Conservation (phyloP, 306 rosid species). For the Begonia masoniana region DNA sequence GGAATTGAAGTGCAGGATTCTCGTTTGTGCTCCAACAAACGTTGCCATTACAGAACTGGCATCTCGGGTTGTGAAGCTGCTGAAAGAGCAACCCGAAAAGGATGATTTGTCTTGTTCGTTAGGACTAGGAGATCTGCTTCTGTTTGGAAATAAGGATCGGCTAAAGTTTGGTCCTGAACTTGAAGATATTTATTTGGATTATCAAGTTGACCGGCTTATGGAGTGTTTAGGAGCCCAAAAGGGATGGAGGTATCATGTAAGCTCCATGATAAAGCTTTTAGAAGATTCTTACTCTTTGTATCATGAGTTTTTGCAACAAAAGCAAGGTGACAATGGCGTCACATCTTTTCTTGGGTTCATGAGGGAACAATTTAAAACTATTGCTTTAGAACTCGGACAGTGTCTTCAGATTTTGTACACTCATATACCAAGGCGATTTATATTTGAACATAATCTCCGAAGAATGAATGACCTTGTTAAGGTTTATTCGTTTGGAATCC, state of each 20-base stretch:
- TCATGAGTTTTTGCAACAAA: conserved; percentile 34
- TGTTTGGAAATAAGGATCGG: conserved; percentile 59
- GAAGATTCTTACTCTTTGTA: conserved; percentile 50
- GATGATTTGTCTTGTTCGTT: conserved; percentile 16
- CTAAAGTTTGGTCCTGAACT: conserved; percentile 43
- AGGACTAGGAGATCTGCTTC: conserved; percentile 32
- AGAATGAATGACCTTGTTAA: conserved; percentile 19
- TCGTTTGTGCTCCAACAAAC: conserved; percentile 72
- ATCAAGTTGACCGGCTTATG: conserved; percentile 33
- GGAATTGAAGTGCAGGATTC: conserved; percentile 30
- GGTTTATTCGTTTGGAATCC: conserved; percentile 26
- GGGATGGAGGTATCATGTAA: conserved; percentile 49
- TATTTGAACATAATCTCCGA: conserved; percentile 18
- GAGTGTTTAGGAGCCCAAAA: conserved; percentile 29
- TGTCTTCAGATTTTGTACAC: conserved; percentile 34
- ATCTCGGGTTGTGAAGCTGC: conserved; percentile 35
- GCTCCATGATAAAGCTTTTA: conserved; percentile 41
- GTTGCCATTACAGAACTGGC: conserved; percentile 63
- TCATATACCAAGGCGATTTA: conserved; percentile 38
- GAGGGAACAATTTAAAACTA: conserved; percentile 26
- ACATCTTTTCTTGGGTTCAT: conserved; percentile 44
- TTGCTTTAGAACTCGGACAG: conserved; percentile 16
- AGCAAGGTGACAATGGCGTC: conserved; percentile 1
- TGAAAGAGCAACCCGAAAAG: conserved; percentile 17
- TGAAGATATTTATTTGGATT: conserved; percentile 45